Base-by-base conservation (phyloP, 108 stramenopile genomes). In the Nitzschia sp. region DNA sequence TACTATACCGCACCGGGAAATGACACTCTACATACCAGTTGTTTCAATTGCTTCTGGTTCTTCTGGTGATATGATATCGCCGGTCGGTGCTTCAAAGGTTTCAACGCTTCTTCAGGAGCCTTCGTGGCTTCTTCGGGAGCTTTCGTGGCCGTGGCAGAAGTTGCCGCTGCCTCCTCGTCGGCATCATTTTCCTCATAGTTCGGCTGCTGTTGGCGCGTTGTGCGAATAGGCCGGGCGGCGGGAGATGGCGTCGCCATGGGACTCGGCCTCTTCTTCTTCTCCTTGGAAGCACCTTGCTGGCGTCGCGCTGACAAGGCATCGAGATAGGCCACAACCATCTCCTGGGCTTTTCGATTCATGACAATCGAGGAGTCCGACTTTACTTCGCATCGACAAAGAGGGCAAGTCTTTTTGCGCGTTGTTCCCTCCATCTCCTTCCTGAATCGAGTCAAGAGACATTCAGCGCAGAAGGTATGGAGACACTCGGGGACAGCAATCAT, bases 391-490 rank as follows among this genome's bases (percentile, higher is more conserved):
- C 74, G 68, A 63, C 79, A 80, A 38, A 55, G 36, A 9, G 74
- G 73, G 69, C 79, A 80, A 9, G 26, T 17, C 32, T 21, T 33
- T 47, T 54, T 46, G 48, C 66, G 61, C 23, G 59, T 46, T 32
- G 45, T 8, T 0, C 47, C 35, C 31, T 46, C 66, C 38, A 54
- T 57, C 34, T 66, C 63, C 15, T 35, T 28, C 13, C 61, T 58
- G n/a, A 83, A 75, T 30, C 59, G 32, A 27, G 47, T 74, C 5
- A 85, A 72, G 25, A 89, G 68, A 42, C 88, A 89, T 29, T 75
- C 68, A 19, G 74, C 74, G 58, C 88, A 89, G 61, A 86, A 89
- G 30, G 82, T 64, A 57, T 89, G 88, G 8, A 47, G 48, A 51
- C 64, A 65, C 26, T 62, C 19, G 17, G 13, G 24, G 32, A 11